A percentile compares a stretch with the other conserved stretches of the same genome.
Conservation (phyloP, 345 rosid species). For the Durio zibethinus region DNA sequence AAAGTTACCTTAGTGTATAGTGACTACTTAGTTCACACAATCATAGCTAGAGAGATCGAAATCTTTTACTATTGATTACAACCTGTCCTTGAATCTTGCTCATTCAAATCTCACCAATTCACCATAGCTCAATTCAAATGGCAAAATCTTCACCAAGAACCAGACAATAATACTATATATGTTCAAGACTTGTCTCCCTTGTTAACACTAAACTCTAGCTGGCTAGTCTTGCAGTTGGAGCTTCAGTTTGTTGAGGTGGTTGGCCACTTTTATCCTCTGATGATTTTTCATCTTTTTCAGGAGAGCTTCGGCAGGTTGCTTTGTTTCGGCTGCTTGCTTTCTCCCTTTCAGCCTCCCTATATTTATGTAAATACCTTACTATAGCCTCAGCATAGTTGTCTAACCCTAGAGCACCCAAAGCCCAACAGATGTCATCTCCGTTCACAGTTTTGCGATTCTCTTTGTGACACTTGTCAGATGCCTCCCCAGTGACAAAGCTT, state of each 20-base stretch:
- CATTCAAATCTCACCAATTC: background rate
- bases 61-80: constrained; percentile 12
- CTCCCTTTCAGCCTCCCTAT: constrained; percentile 59
- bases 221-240: constrained; percentile 21
- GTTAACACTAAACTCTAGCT: background rate
- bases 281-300: constrained; percentile 32
- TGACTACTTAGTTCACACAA: background rate
- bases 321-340: constrained; percentile 40
- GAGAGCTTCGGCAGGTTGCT: background rate
- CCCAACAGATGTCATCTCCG: constrained; percentile 87
- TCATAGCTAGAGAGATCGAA: constrained; percentile 9
- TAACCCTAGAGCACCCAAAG: constrained; percentile 69
- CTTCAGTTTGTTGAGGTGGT: constrained; percentile 15
- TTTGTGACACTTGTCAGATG: constrained; percentile 74
- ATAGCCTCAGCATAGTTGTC: constrained; percentile 68
- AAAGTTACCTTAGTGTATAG: constrained; percentile 12
- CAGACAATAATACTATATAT: background rate
- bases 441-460: constrained; percentile 86
- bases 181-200: background rate
- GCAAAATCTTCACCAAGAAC: background rate
- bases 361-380: constrained; percentile 55
- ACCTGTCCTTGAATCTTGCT: background rate
- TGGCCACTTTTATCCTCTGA: background rate
- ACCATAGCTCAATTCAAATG: background rate
- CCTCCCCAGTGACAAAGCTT: constrained; percentile 84